phyloP scores from a whole-genome alignment of 306 rosid species.

The Begonia loranthoides region DNA sequence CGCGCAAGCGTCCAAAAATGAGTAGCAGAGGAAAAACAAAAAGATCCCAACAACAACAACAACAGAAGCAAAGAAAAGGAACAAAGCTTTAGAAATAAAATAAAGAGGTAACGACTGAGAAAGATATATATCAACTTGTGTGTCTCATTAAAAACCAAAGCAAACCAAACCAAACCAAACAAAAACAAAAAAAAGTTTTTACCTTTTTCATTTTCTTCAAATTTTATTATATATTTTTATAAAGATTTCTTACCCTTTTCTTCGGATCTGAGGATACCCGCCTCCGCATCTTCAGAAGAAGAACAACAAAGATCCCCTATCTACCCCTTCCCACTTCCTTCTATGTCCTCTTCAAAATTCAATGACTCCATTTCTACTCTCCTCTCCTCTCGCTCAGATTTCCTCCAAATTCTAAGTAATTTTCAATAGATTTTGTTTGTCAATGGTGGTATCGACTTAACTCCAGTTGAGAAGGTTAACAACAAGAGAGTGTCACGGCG shows the following conservation, averaged over 20 bases:
- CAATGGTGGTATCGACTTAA: too few species aligned
- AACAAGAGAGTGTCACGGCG: too few species aligned
- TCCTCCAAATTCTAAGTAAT: too few species aligned
- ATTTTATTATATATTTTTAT: background rate
- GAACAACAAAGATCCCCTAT: constrained; percentile 15
- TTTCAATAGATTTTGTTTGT: constrained; percentile 2
- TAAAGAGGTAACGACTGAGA: background rate
- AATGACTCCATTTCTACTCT: too few species aligned
- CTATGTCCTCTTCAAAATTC: background rate
- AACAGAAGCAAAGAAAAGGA: background rate
- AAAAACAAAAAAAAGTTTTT: background rate
- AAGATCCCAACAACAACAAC: background rate
- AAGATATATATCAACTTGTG: background rate
- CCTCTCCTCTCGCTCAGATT: too few species aligned
- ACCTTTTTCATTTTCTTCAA: background rate
- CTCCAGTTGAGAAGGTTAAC: too few species aligned
- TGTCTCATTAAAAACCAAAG: background rate
- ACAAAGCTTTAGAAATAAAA: background rate
- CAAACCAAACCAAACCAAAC: background rate
- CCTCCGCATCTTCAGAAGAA: constrained; percentile 22
- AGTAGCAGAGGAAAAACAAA: background rate
- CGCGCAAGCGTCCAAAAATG: constrained; percentile 11
- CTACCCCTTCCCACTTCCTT: background rate
- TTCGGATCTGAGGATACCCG: constrained; percentile 43
- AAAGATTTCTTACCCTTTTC: constrained; percentile 19